Evolutionary conservation across 129 eudicot species (phyloP).

Genomic region (Flaveria bidentis): DNA sequence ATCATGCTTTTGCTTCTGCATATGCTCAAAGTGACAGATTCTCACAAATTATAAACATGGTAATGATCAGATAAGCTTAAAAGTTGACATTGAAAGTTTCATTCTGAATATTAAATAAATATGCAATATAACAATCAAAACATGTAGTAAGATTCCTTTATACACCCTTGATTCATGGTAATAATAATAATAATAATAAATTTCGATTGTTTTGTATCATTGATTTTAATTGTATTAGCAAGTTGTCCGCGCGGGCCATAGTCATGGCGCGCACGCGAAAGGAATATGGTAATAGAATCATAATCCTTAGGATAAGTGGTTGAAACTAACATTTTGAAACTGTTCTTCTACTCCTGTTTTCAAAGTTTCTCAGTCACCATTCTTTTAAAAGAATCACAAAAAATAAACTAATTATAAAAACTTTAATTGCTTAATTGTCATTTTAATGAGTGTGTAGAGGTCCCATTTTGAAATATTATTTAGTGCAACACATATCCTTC

Average conservation of each 20-base stretch:
- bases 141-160: not conserved
- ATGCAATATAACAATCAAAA: not conserved
- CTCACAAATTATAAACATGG: not conserved
- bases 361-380: not conserved
- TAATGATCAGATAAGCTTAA: not conserved
- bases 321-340: not conserved
- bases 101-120: not conserved
- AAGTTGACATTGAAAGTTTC: not conserved
- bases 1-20: not conserved
- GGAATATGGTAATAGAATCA: not conserved
- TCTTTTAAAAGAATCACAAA: not conserved
- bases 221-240: not conserved
- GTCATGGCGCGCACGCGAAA: not conserved
- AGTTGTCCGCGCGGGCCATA: no score
- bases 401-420: not conserved
- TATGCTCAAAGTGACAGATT: not conserved
- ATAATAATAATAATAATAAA: no score
- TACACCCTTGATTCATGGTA: not conserved
- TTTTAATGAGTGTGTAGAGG: not conserved
- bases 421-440: not conserved
- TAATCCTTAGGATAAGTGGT: not conserved
- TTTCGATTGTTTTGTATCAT: not conserved
- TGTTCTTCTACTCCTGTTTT: not conserved
- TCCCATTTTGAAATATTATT: not conserved
- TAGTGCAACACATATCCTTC: not conserved